A percentile compares a stretch with the other conserved stretches of the same genome.
These are phyloP conservation scores for Coemansia sp. DNA, from an alignment of 192 early-diverging fungal genomes.

Conservation along the genomic window DNA sequence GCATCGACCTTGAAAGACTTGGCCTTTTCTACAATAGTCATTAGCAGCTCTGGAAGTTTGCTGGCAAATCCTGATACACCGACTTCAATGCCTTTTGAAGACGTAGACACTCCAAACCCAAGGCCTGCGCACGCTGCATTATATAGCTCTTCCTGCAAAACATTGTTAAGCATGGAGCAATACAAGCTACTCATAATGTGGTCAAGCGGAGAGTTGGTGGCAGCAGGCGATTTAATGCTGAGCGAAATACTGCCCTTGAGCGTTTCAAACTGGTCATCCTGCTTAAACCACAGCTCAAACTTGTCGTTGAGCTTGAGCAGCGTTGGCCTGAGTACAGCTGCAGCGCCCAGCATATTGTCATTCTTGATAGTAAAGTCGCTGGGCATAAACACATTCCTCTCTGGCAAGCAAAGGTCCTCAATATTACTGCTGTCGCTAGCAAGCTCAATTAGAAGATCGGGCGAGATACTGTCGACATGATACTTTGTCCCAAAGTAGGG, in stretches of 20 bases:
- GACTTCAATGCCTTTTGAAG: conserved; percentile 44
- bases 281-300: conserved; percentile 86
- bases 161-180: conserved; percentile 90
- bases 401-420: conserved; percentile 3
- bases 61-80: not conserved
- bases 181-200: conserved; percentile 79
- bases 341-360: not conserved
- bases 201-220: conserved; percentile 74
- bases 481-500: conserved; percentile 84
- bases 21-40: not conserved
- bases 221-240: conserved; percentile 84
- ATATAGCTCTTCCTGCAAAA: no score
- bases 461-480: conserved; percentile 32
- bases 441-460: conserved; percentile 34
- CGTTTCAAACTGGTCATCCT: conserved; percentile 85
- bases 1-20: not conserved
- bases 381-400: conserved; percentile 15
- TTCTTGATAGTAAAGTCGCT: conserved; percentile 27
- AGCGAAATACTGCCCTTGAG: conserved; percentile 65
- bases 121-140: conserved; percentile 81
- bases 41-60: not conserved
- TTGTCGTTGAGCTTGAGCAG: conserved; percentile 13
- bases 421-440: conserved; percentile 49
- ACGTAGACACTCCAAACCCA: conserved; percentile 72
- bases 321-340: conserved; percentile 9